Evolutionary conservation across 116 monocot species (phyloP), one percentile per base, ranked within the genome.

Genomic region (Posidonia oceanica): DNA sequence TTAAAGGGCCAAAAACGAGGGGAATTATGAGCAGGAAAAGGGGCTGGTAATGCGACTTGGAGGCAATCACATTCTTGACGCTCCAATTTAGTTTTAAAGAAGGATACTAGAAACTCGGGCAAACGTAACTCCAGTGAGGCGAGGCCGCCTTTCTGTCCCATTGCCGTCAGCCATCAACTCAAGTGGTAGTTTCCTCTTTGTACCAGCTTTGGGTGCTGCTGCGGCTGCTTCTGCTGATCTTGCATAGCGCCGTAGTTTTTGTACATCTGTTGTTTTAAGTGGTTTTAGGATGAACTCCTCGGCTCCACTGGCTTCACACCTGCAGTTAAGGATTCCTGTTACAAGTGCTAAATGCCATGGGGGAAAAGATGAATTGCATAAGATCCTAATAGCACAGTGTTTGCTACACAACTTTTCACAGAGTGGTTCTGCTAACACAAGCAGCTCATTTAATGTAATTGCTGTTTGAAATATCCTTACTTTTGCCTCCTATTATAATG

Each of bases 251-350:
- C 70, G 79, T 44, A 91, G 68, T 11, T 66, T 71, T 56, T 81
- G 74, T 11, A 85, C 63, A 38, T 87, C 80, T 41, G 76, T 73
- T 23, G 74, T 63, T 63, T 75, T 71, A 38, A 91, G 83, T 75
- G 91, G 91, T 72, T 91, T 91, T 66, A 83, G 36, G 53, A 91
- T 75, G 75, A 87, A 91, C n/a, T 87, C 91, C 66, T 85, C 87
- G 3, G 91, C 91, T 64, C 85, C 91, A 38, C 69, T 71, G 14
- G 71, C 85, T 41, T 29, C 56, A 54, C 91, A 91, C 60, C 91
- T 91, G 44, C 74, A 63, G 55, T n/a, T 3, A 41, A 17, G n/a
- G 61, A 61, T 29, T 29, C 29, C 29, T 29, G 29, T 29, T 29
- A 29, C 29, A 29, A 29, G 29, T 29, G 1, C 29, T 29, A 29